Evolutionary conservation across 148 eudicot genomes (phyloP).

Genomic region (Nepenthes mirabilis): DNA sequence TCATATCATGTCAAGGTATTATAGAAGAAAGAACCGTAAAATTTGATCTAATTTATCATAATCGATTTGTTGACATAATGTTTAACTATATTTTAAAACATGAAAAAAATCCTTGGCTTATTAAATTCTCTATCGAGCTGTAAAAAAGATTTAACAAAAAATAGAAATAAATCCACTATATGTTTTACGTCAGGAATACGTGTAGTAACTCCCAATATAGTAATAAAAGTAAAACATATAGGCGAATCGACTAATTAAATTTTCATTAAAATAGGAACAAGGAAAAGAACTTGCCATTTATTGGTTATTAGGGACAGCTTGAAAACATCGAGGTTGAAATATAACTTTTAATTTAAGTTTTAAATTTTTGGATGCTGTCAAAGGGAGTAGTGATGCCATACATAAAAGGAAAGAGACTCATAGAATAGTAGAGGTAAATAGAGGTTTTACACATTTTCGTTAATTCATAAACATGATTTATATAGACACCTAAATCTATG

Average conservation of each 20-base stretch:
- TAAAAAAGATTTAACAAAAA: not conserved
- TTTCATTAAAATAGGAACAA: not conserved
- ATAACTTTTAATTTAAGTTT: no score
- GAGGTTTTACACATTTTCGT: no score
- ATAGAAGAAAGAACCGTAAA: constrained; percentile 2
- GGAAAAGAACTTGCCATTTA: not conserved
- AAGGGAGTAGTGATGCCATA: no score
- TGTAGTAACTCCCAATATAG: constrained; percentile 2
- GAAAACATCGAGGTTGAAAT: not conserved
- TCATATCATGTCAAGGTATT: constrained; percentile 6
- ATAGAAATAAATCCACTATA: constrained; percentile 5
- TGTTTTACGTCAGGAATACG: constrained; percentile 2
- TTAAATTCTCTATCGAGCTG: not conserved
- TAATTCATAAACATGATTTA: no score
- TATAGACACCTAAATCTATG: no score
- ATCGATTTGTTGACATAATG: constrained; percentile 1
- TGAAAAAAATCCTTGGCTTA: constrained; percentile 1
- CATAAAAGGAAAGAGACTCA: no score
- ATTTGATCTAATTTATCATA: constrained; percentile 6
- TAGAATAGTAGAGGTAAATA: no score
- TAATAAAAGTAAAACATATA: not conserved
- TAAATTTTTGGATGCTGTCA: no score
- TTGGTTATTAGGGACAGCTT: not conserved
- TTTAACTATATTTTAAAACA: constrained; percentile 3
- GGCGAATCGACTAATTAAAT: not conserved